These are phyloP conservation scores for Ramaria sp. DNA, from an alignment of 768 basidiomycete species.

Conservation along the genomic window DNA sequence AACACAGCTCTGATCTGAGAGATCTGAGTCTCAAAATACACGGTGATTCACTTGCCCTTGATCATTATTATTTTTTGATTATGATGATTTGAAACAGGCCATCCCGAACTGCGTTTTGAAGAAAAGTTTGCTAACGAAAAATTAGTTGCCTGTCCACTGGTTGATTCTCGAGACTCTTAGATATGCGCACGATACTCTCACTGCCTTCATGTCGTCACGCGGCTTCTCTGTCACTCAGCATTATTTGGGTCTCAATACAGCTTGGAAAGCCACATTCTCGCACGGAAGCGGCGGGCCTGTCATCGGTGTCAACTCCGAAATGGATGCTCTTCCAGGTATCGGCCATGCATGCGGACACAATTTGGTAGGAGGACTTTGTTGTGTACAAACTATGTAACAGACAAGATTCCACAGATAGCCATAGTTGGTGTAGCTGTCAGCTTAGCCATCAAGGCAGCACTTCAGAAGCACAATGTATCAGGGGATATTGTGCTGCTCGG, in stretches of 20 bases:
- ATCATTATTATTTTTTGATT: neutral
- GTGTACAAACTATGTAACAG: slow-evolving; percentile 10
- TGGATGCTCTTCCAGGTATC: slow-evolving; percentile 31
- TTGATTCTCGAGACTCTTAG: neutral
- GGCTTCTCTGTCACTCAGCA: slow-evolving; percentile 17
- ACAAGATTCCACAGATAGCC: slow-evolving; percentile 10
- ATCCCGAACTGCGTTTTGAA: slow-evolving; percentile 13
- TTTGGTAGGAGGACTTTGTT: neutral
- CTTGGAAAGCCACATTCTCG: slow-evolving; percentile 16
- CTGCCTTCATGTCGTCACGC: slow-evolving; percentile 15
- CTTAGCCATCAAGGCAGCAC: slow-evolving; percentile 12
- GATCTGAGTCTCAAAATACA: slow-evolving; percentile 66
- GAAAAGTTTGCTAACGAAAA: slow-evolving; percentile 8
- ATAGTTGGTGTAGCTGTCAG: slow-evolving; percentile 16
- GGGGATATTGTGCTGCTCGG: slow-evolving; percentile 17
- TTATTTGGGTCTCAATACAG: slow-evolving; percentile 16
- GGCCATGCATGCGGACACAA: slow-evolving; percentile 14
- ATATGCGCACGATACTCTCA: slow-evolving; percentile 18
- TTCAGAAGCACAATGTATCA: slow-evolving; percentile 13
- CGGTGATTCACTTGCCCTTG: slow-evolving; percentile 26
- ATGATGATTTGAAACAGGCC: slow-evolving; percentile 7
- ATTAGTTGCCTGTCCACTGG: neutral
- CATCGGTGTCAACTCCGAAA: slow-evolving; percentile 18
- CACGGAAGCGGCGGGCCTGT: slow-evolving; percentile 13
- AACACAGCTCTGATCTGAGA: slow-evolving; percentile 44